These are phyloP conservation scores for Xylariaceae sp. DNA, from an alignment of 2,329 filamentous ascomycete genomes.

Conservation along the genomic window DNA sequence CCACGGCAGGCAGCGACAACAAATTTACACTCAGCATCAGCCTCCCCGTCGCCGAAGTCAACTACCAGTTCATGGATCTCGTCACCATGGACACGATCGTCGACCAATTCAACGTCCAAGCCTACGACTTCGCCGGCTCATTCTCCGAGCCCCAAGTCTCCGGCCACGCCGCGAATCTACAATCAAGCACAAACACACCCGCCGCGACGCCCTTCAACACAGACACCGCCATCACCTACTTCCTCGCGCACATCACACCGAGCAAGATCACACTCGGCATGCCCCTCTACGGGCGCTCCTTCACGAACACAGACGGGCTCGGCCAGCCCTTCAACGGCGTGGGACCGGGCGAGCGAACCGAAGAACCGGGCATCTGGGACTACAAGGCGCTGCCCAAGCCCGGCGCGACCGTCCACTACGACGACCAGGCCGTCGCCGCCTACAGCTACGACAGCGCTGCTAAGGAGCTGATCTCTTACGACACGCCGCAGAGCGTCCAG, in stretches of 20 bases:
- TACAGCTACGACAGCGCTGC: conserved; percentile 63
- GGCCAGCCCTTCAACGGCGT: conserved; percentile 61
- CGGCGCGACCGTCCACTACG: conserved; percentile 53
- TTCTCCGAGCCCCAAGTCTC: conserved; percentile 52
- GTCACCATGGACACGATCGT: conserved; percentile 52
- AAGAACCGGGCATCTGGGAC: conserved; percentile 41
- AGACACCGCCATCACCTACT: conserved; percentile 60
- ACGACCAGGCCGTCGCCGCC: conserved; percentile 56
- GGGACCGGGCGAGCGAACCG: conserved; percentile 56
- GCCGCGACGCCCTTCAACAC: conserved; percentile 65
- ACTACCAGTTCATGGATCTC: conserved; percentile 50
- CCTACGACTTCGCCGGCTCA: conserved; percentile 66
- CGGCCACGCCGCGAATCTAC: conserved; percentile 70
- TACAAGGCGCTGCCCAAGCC: conserved; percentile 66
- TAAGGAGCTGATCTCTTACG: conserved; percentile 66
- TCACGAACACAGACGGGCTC: conserved; percentile 62
- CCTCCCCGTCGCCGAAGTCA: conserved; percentile 42
- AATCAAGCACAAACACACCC: conserved; percentile 46
- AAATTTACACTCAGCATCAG: conserved; percentile 51
- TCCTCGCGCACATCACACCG: conserved; percentile 53
- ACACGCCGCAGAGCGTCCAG: conserved; percentile 54
- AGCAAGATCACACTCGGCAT: conserved; percentile 71
- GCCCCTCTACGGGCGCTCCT: conserved; percentile 74
- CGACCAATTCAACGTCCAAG: conserved; percentile 54
- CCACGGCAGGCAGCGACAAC: conserved; percentile 30